Evolutionary conservation across 106 monocot genomes (phyloP).

Genomic region (Amphibolis antarctica): DNA sequence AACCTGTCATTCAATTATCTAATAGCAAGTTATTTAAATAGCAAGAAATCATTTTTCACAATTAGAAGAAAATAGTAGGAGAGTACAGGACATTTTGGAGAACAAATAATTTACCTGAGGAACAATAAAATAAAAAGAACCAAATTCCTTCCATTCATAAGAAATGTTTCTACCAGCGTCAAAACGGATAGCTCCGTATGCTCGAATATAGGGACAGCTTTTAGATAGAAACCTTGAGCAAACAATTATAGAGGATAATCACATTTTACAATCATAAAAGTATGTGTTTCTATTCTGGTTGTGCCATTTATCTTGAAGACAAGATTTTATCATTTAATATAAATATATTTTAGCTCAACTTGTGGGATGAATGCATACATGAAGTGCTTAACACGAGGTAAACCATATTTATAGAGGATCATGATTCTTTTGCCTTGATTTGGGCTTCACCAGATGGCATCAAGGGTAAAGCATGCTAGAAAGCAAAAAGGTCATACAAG

Average conservation of each 20-base stretch:
- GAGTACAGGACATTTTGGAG: background rate
- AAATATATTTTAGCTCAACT: too few relatives aligned
- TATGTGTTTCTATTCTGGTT: background rate
- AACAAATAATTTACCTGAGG: constrained; percentile 55
- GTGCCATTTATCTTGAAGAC: too few relatives aligned
- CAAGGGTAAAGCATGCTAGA: background rate
- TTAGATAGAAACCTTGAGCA: constrained; percentile 66
- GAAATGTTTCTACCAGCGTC: constrained; percentile 57
- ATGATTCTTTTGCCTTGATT: background rate
- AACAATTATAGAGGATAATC: background rate
- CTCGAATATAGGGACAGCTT: constrained; percentile 65
- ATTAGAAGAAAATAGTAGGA: background rate
- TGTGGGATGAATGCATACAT: too few relatives aligned
- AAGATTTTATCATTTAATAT: too few relatives aligned
- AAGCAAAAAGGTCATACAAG: background rate
- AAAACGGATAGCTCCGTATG: constrained; percentile 89
- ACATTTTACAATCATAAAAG: background rate
- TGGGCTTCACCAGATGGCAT: background rate
- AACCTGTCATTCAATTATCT: constrained; percentile 61
- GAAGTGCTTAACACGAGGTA: background rate
- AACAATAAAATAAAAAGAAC: constrained; percentile 79
- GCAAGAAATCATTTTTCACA: constrained; percentile 12
- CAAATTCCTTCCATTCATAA: constrained; percentile 70
- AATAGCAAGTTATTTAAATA: constrained; percentile 18
- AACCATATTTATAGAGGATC: too few relatives aligned